A percentile compares a stretch with the other conserved stretches of the same genome.
Conservation (phyloP, 805 yeast genomes). For the Metschnikowia vanudenii region DNA sequence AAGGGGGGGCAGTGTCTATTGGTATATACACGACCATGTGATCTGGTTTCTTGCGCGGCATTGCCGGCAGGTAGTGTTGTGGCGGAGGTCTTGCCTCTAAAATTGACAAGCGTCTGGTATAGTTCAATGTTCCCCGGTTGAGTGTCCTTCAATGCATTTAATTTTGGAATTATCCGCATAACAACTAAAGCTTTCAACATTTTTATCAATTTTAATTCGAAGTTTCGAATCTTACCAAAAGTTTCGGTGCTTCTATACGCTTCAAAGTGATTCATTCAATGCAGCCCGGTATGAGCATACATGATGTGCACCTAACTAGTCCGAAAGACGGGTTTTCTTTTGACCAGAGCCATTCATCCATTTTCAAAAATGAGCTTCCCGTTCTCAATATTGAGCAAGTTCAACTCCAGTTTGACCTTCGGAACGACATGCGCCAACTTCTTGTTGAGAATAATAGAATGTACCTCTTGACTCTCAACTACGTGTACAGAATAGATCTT, state of each 20-base stretch:
- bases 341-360: background rate
- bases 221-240: too few relatives aligned
- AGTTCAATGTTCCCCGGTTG: background rate
- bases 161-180: background rate
- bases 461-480: constrained; percentile 27
- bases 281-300: background rate
- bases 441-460: constrained; percentile 35
- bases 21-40: constrained; percentile 11
- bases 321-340: background rate
- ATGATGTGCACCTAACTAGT: background rate
- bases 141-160: background rate
- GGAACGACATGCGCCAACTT: constrained; percentile 24
- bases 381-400: constrained; percentile 36
- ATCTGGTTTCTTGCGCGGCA: too few relatives aligned
- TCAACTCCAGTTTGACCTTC: constrained; percentile 38
- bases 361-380: constrained; percentile 19
- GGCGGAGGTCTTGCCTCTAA: too few relatives aligned
- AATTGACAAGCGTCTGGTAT: too few relatives aligned
- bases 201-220: too few relatives aligned
- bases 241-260: too few relatives aligned
- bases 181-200: background rate
- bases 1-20: constrained; percentile 16
- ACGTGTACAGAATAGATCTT: constrained; percentile 33
- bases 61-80: too few relatives aligned
- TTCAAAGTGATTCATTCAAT: background rate